phyloP scores from a whole-genome alignment of 2,329 filamentous ascomycete species.

The Elsinoe batatas region DNA sequence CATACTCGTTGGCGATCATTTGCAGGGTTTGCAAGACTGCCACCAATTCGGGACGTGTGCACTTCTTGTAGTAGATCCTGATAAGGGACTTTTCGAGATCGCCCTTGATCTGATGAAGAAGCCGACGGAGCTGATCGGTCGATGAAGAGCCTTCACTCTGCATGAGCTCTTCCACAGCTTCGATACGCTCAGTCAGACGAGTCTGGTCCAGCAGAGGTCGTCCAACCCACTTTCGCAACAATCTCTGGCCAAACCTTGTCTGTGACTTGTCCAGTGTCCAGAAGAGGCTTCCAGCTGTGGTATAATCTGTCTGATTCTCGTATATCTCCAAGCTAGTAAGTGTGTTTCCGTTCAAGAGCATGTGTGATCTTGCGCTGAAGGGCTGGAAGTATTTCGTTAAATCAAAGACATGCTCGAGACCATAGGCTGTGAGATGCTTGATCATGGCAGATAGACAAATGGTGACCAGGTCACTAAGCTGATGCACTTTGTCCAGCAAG shows the following conservation, averaged over 20 bases:
- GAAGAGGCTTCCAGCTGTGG: constrained; percentile 78
- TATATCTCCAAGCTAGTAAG: constrained; percentile 92
- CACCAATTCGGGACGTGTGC: constrained; percentile 77
- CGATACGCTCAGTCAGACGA: constrained; percentile 66
- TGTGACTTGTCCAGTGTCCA: constrained; percentile 91
- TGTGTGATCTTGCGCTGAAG: constrained; percentile 87
- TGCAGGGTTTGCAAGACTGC: constrained; percentile 78
- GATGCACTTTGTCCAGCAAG: constrained; percentile 76
- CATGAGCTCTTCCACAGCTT: constrained; percentile 78
- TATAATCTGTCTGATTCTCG: constrained; percentile 82
- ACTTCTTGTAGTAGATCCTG: constrained; percentile 95
- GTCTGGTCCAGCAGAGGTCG: constrained; percentile 70
- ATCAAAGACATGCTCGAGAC: constrained; percentile 88
- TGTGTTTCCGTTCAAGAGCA: constrained; percentile 92
- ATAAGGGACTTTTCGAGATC: constrained; percentile 91
- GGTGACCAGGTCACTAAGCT: constrained; percentile 74
- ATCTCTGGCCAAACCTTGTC: constrained; percentile 77
- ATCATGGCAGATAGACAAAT: constrained; percentile 97
- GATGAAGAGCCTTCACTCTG: constrained; percentile 54
- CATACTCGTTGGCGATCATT: constrained; percentile 66
- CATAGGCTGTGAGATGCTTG: constrained; percentile 80
- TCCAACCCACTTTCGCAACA: constrained; percentile 91
- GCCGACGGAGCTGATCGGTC: constrained; percentile 62
- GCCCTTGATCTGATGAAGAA: constrained; percentile 61
- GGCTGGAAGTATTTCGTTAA: constrained; percentile 95